These are phyloP conservation scores for Raddia guianensis DNA, from an alignment of 176 grass and related monocot species.

Conservation along the genomic window DNA sequence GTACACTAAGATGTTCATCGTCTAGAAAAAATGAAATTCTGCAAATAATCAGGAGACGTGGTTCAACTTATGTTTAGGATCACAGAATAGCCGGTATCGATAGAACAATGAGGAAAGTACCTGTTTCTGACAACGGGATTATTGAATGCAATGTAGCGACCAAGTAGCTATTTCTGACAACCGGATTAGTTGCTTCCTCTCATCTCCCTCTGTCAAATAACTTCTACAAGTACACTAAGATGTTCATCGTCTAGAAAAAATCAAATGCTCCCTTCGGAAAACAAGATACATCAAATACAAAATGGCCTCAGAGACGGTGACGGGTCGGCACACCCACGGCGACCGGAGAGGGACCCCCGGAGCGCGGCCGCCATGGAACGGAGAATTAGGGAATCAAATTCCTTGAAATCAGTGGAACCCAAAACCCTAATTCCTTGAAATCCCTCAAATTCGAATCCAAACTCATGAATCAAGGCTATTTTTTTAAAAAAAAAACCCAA, in stretches of 20 bases:
- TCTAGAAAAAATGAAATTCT: conserved; percentile 71
- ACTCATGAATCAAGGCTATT: too few relatives aligned
- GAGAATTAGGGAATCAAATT: too few relatives aligned
- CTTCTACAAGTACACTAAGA: conserved; percentile 95
- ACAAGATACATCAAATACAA: too few relatives aligned
- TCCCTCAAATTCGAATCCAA: too few relatives aligned
- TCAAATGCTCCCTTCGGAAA: too few relatives aligned
- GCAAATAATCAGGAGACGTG: conserved; percentile 43
- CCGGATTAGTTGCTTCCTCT: conserved; percentile 76
- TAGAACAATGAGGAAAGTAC: conserved; percentile 30
- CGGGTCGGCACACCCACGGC: too few relatives aligned
- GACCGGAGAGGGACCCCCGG: too few relatives aligned
- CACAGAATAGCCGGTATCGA: conserved; percentile 18
- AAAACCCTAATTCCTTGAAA: too few relatives aligned
- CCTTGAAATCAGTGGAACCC: too few relatives aligned
- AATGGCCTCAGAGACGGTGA: too few relatives aligned
- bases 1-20: conserved; percentile 92
- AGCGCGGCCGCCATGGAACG: too few relatives aligned
- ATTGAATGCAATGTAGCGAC: conserved; percentile 87
- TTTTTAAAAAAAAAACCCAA: too few relatives aligned
- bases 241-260: conserved; percentile 82
- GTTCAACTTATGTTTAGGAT: conserved; percentile 30
- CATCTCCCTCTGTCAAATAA: conserved; percentile 96
- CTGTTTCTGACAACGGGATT: conserved; percentile 53
- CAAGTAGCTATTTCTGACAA: conserved; percentile 97